Conservation (phyloP, 208 protist species). For the Leishmania guyanensis region DNA sequence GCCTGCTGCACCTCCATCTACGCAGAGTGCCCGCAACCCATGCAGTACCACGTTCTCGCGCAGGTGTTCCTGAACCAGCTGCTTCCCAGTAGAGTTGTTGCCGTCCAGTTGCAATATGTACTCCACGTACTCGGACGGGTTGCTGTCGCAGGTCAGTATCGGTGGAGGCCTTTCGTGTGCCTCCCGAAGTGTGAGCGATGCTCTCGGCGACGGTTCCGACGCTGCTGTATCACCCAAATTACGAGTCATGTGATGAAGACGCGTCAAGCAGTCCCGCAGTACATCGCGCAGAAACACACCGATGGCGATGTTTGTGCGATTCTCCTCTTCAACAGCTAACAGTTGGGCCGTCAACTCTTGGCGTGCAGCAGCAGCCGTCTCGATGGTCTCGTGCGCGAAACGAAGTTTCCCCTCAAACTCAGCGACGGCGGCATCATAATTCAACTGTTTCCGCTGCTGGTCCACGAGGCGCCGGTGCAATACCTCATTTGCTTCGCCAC, state of each 20-base stretch:
- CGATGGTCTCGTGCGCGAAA: neutral
- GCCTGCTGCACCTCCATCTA: neutral
- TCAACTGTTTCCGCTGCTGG: neutral
- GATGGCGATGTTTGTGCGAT: constrained; percentile 30
- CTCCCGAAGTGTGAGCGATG: constrained; percentile 25
- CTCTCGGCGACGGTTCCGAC: constrained; percentile 10
- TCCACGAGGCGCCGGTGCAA: neutral
- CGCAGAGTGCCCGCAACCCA: neutral
- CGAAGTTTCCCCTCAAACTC: neutral
- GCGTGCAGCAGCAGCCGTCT: neutral
- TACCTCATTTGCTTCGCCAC: neutral
- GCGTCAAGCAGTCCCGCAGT: constrained; percentile 36
- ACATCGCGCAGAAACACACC: constrained; percentile 48
- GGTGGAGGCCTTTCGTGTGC: constrained; percentile 16
- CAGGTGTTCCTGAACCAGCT: constrained; percentile 47
- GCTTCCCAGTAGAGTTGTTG: constrained; percentile 27
- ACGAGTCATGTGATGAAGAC: constrained; percentile 30
- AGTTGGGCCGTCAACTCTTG: constrained; percentile 18
- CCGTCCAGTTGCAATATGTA: constrained; percentile 39
- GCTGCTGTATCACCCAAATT: neutral
- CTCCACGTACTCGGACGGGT: constrained; percentile 50
- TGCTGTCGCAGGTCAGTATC: constrained; percentile 32
- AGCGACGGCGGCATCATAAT: neutral
- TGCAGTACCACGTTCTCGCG: constrained; percentile 23
- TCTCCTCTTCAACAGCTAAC: constrained; percentile 12